phyloP scores from a whole-genome alignment of 2,329 filamentous ascomycete genomes.

The Periconia sp. region DNA sequence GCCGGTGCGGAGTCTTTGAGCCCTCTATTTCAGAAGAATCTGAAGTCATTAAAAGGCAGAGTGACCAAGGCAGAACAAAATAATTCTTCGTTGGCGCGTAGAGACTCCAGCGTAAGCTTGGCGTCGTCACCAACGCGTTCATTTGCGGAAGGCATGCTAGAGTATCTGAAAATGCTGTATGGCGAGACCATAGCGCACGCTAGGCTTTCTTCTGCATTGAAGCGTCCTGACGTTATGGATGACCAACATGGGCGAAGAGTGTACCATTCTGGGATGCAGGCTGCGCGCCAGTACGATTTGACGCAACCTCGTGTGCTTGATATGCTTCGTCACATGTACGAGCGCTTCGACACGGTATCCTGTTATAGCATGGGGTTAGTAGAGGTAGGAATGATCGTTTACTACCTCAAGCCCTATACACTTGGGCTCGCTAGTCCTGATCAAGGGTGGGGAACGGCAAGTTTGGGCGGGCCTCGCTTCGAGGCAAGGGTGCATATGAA shows the following conservation, averaged over 20 bases:
- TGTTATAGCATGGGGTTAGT: conserved; percentile 13
- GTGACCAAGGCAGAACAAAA: no score
- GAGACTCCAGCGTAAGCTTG: no score
- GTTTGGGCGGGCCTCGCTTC: conserved; percentile 1
- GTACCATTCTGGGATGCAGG: background rate
- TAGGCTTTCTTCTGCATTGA: background rate
- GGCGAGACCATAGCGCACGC: no score
- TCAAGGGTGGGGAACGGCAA: background rate
- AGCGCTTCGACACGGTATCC: conserved; percentile 11
- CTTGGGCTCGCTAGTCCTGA: background rate
- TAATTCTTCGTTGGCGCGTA: no score
- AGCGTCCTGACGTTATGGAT: background rate
- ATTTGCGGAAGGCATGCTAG: background rate
- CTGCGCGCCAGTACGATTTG: conserved; percentile 12
- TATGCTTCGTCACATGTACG: conserved; percentile 12
- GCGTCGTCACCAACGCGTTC: no score
- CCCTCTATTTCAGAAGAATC: no score
- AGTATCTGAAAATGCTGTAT: background rate
- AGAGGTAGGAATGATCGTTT: conserved; percentile 15
- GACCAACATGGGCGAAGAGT: background rate
- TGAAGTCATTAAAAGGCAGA: no score
- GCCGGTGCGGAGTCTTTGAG: no score
- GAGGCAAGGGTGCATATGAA: conserved; percentile 10
- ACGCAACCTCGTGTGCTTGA: conserved; percentile 3
- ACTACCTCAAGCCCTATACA: conserved; percentile 12